phyloP scores from a whole-genome alignment of 2,329 filamentous ascomycete genomes.

The Cordyceps cateniannulata region DNA sequence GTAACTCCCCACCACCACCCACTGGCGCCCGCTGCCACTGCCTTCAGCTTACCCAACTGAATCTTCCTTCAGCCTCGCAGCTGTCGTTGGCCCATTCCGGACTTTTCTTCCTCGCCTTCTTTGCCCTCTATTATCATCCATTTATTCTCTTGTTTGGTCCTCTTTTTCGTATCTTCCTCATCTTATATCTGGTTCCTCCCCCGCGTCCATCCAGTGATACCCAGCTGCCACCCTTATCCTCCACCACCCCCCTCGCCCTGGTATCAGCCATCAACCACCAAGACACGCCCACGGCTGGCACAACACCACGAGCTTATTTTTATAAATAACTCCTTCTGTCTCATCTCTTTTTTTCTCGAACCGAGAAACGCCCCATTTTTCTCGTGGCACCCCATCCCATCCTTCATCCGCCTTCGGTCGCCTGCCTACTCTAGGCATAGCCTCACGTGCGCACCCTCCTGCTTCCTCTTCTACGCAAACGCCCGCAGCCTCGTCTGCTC shows the following conservation, averaged over 20 bases:
- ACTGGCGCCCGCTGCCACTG: not conserved
- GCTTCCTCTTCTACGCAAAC: not conserved
- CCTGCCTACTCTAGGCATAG: constrained; percentile 9
- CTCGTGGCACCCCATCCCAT: not conserved
- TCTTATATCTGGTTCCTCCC: constrained; percentile 6
- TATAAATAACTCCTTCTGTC: not conserved
- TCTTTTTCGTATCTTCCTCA: not conserved
- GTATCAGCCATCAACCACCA: not conserved
- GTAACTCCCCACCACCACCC: not conserved
- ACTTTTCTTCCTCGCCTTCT: not conserved
- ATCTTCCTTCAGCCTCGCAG: too few relatives aligned
- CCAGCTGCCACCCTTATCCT: not conserved
- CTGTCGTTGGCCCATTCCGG: not conserved
- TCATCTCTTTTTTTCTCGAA: not conserved
- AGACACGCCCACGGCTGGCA: not conserved
- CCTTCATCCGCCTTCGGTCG: constrained; percentile 2
- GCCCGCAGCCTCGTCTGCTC: not conserved
- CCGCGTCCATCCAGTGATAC: not conserved
- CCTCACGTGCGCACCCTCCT: constrained; percentile 9
- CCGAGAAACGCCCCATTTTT: not conserved
- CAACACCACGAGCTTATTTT: not conserved
- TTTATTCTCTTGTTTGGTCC: not conserved
- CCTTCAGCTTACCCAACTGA: too few relatives aligned
- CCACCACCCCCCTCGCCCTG: not conserved
- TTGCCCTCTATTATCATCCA: not conserved